Percentiles rank a stretch among this genome's conserved stretches.
phyloP scores from a whole-genome alignment of 129 eudicot genomes.

The Smallanthus sonchifolius region DNA sequence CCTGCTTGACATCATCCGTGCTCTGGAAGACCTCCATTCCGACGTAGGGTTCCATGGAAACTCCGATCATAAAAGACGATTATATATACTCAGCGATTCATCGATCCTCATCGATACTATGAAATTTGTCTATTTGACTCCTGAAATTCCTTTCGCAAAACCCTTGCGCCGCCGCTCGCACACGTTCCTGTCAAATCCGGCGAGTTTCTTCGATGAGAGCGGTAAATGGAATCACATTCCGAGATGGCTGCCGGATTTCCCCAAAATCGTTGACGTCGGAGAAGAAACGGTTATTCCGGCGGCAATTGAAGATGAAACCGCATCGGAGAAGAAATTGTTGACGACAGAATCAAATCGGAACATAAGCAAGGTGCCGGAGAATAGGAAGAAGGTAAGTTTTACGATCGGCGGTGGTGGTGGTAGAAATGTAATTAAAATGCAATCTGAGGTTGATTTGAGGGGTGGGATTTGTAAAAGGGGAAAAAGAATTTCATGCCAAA shows the following conservation, averaged over 20 bases:
- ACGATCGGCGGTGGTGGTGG: constrained; percentile 21
- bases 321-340: background rate
- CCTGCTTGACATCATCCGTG: constrained; percentile 41
- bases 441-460: constrained; percentile 29
- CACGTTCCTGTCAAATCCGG: background rate
- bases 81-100: constrained; percentile 11
- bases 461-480: constrained; percentile 40
- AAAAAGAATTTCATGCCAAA: constrained; percentile 37
- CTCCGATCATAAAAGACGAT: constrained; percentile 1
- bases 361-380: constrained; percentile 21
- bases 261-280: constrained; percentile 11
- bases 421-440: background rate
- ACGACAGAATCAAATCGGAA: background rate
- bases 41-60: constrained; percentile 40
- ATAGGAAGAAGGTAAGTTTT: constrained; percentile 49
- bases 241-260: constrained; percentile 58
- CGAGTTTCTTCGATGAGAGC: constrained; percentile 1
- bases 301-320: constrained; percentile 1
- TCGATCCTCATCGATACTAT: constrained; percentile 23
- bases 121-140: constrained; percentile 23
- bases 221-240: constrained; percentile 43
- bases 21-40: constrained; percentile 42
- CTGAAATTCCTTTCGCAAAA: constrained; percentile 56
- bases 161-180: constrained; percentile 29
- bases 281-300: constrained; percentile 2